Evolutionary conservation across 1,284 basidiomycete genomes (phyloP).

Genomic region (Mycena citricolor): DNA sequence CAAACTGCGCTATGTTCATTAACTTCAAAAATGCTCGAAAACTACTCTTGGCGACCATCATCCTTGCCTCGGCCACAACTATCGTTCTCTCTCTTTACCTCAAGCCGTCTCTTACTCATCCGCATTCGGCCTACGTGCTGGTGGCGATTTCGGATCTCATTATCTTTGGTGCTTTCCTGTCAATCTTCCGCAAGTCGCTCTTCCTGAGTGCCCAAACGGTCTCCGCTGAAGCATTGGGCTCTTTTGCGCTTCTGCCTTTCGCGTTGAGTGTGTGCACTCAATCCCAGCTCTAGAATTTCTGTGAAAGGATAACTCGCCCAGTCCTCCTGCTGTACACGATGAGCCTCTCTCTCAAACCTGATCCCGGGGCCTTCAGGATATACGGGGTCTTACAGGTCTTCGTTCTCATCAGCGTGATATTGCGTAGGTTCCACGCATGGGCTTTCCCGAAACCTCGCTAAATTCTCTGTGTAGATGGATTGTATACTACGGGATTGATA

Average conservation of each 20-base stretch:
- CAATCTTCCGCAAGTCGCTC: constrained; percentile 32
- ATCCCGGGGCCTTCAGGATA: constrained; percentile 15
- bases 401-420: constrained; percentile 30
- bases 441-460: constrained; percentile 2
- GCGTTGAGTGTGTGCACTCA: constrained; percentile 39
- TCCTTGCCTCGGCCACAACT: constrained; percentile 21
- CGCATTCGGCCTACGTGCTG: constrained; percentile 26
- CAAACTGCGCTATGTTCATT: constrained; percentile 29
- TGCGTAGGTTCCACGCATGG: constrained; percentile 28
- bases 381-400: constrained; percentile 29
- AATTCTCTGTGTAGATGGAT: constrained; percentile 35
- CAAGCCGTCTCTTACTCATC: constrained; percentile 21
- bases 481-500: constrained; percentile 42
- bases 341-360: constrained; percentile 25
- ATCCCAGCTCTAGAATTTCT: neutral
- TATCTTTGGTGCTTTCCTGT: constrained; percentile 31
- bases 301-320: constrained; percentile 26
- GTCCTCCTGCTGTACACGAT: constrained; percentile 41
- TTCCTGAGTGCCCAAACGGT: constrained; percentile 41
- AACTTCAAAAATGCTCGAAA: constrained; percentile 32
- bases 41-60: constrained; percentile 28
- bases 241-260: constrained; percentile 49
- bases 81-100: constrained; percentile 25
- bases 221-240: constrained; percentile 40
- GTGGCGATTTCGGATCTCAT: constrained; percentile 25